Conservation (phyloP, 106 monocot genomes). For the Allium fistulosum region DNA sequence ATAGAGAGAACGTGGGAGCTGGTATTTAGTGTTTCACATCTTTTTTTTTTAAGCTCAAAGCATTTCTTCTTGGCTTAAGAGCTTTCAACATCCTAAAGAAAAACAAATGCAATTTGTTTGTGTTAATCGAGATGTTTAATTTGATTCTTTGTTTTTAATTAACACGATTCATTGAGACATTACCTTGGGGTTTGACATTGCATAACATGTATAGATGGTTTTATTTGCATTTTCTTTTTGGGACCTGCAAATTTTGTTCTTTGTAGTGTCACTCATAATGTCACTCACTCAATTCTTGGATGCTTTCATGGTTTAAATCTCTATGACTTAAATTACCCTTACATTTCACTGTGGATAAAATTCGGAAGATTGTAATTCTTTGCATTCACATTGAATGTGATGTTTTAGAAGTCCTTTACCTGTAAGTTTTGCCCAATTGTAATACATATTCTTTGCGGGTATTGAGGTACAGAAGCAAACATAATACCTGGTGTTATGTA, state of each 20-base stretch:
- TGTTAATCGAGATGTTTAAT: constrained; percentile 15
- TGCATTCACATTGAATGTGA: no score
- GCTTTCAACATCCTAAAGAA: constrained; percentile 20
- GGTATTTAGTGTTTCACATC: constrained; percentile 35
- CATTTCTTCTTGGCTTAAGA: constrained; percentile 15
- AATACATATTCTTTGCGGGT: no score
- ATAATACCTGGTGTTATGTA: no score
- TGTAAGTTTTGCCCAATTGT: no score
- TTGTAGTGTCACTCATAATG: constrained; percentile 2
- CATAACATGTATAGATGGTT: constrained; percentile 11
- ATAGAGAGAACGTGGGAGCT: constrained; percentile 37
- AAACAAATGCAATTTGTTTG: constrained; percentile 20
- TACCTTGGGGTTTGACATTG: constrained; percentile 15
- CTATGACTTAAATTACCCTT: no score
- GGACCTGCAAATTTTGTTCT: constrained; percentile 12
- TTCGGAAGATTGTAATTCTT: no score
- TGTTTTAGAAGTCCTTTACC: no score
- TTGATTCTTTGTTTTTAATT: constrained; percentile 11
- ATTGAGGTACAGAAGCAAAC: no score
- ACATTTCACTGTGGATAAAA: no score
- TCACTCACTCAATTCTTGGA: not conserved
- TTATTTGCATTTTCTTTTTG: constrained; percentile 12
- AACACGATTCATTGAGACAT: not conserved
- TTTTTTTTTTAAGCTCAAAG: not conserved
- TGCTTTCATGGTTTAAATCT: no score